Evolutionary conservation across 805 yeast species (phyloP).

Genomic region (Barnettozyma sucrosica): DNA sequence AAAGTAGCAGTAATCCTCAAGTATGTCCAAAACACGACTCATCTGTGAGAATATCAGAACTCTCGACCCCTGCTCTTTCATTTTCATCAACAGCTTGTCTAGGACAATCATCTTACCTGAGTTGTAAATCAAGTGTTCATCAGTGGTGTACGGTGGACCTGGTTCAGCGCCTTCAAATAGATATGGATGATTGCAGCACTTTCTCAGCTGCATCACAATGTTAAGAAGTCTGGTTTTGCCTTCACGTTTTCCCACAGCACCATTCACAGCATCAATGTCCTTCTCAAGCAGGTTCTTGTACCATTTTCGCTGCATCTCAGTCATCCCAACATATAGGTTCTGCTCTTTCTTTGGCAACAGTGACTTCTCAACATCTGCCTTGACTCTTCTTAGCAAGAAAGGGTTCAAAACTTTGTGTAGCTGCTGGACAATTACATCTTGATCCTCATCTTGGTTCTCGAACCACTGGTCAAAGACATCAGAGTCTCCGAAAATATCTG

Average conservation of each 20-base stretch:
- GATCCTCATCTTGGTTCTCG: conserved; percentile 51
- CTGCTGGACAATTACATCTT: conserved; percentile 82
- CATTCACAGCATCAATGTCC: conserved; percentile 94
- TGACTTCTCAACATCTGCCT: conserved; percentile 89
- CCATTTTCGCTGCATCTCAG: conserved; percentile 93
- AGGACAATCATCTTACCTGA: conserved; percentile 87
- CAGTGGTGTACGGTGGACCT: conserved; percentile 95
- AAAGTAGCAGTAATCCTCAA: conserved; percentile 87
- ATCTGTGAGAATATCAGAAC: conserved; percentile 91
- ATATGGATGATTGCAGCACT: conserved; percentile 96
- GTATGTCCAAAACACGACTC: conserved; percentile 82
- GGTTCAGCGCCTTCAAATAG: conserved; percentile 99
- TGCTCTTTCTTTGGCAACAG: conserved; percentile 86
- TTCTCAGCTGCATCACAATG: conserved; percentile 93
- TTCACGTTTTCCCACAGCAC: conserved; percentile 90
- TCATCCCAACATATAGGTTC: conserved; percentile 89
- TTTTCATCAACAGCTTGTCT: conserved; percentile 72
- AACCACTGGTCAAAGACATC: conserved; percentile 92
- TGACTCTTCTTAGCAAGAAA: conserved; percentile 81
- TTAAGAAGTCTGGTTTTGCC: conserved; percentile 86
- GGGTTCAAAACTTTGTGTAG: conserved; percentile 86
- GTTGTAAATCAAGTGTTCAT: conserved; percentile 86
- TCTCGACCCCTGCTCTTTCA: conserved; percentile 74
- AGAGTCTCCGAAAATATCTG: conserved; percentile 92
- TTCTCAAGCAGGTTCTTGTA: conserved; percentile 82